Conservation (phyloP, 305 asterid genomes). For the Ilex paraguariensis region DNA sequence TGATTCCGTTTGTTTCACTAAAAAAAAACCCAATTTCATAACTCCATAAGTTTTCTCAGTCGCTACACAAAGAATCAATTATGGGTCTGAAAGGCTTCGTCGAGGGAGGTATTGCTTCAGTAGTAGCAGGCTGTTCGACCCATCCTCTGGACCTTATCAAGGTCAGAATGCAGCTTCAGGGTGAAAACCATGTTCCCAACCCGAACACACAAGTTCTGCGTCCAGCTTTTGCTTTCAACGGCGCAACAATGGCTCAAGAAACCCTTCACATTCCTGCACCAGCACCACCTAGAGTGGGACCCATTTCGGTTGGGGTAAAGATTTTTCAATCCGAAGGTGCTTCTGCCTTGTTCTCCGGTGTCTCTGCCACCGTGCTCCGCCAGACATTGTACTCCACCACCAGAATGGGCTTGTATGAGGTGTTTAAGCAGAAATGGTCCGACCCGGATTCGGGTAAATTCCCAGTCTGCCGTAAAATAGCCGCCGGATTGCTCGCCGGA, state of each 20-base stretch:
- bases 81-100: slow-evolving; percentile 24
- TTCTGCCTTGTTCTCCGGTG: slow-evolving; percentile 1
- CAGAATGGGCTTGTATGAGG: slow-evolving; percentile 1
- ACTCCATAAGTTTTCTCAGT: background rate
- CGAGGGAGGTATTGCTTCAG: slow-evolving; percentile 31
- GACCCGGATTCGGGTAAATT: slow-evolving; percentile 3
- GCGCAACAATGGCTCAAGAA: background rate
- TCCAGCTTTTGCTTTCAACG: background rate
- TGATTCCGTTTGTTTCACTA: background rate
- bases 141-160: slow-evolving; percentile 30
- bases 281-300: background rate
- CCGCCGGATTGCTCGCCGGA: background rate
- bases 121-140: slow-evolving; percentile 29
- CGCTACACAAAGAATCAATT: background rate
- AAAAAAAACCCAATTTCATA: background rate
- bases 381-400: slow-evolving; percentile 1
- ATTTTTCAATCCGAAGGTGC: background rate
- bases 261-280: background rate
- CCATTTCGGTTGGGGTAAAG: background rate
- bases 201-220: background rate
- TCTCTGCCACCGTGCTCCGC: slow-evolving; percentile 2
- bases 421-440: background rate
- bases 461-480: background rate
- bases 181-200: slow-evolving; percentile 9
- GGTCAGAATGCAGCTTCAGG: slow-evolving; percentile 33